Evolutionary conservation across 805 yeast species (phyloP), one percentile per base, ranked within the genome.

Genomic region (Saturnispora halmiae): DNA sequence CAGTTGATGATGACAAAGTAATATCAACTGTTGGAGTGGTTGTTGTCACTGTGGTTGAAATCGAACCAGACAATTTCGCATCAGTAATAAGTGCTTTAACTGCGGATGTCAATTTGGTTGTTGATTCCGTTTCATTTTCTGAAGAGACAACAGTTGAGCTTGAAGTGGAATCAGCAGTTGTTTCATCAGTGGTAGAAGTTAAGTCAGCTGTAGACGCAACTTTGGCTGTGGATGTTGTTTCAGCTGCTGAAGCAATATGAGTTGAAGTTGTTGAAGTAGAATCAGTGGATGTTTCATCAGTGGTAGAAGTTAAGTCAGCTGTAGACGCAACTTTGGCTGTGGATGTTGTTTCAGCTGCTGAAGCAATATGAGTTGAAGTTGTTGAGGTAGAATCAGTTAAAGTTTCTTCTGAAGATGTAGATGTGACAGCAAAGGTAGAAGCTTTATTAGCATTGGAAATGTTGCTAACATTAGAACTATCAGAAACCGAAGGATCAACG

Each of bases 351-450:
- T 14, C 11, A 11, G 38, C 9, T 15, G 31, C 10, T 3, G 31
- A 15, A 14, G 30, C 13, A 18, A 4, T 14, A 15, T 2, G 14
- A 34, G 15, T 6, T 15, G 21, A 6, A 18, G 27, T 13, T 6
- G n/a, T n/a, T 7, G 28, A 6, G 22, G 36, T 10, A 27, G 13
- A 15, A 20, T 18, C 27, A 16, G 27, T 34, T 3, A 19, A 10
- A 13, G 36, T 34, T n/a, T n/a, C n/a, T n/a, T n/a, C n/a, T 6
- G 36, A 30, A 30, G 33, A n/a, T 15, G 19, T 19, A 14, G 32
- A 15, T 9, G 32, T 14, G 13, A 27, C 29, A 27, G 9, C 29
- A 27, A n/a, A n/a, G n/a, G n/a, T n/a, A n/a, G n/a, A n/a, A 6
- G 26, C 29, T 14, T 11, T 7, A 27, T 27, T 7, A 27, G 29